Conservation (phyloP, 148 eudicot genomes). For the Spergularia marina region DNA sequence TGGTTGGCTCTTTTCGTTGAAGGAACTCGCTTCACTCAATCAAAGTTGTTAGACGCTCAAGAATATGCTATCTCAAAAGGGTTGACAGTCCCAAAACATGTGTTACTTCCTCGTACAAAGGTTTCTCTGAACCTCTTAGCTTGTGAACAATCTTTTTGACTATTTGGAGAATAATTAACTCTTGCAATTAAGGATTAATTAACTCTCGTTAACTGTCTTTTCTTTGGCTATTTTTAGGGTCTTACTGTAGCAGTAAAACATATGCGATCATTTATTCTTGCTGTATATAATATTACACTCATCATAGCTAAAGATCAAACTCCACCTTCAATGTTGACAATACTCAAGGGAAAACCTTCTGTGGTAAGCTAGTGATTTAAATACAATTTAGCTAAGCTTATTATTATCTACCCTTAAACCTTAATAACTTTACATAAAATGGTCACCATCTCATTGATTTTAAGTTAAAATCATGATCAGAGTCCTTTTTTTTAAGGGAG, state of each 20-base stretch:
- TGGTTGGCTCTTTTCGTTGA: constrained; percentile 67
- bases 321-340: constrained; percentile 50
- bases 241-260: constrained; percentile 51
- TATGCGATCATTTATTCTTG: constrained; percentile 61
- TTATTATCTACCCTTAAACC: not conserved
- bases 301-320: constrained; percentile 46
- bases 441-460: too few species aligned
- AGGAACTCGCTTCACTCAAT: constrained; percentile 66
- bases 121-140: constrained; percentile 18
- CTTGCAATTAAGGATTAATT: too few species aligned
- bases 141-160: too few species aligned
- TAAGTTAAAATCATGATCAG: too few species aligned
- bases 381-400: too few species aligned
- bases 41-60: constrained; percentile 64
- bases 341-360: constrained; percentile 49
- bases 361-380: constrained; percentile 40
- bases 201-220: not conserved
- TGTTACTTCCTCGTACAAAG: constrained; percentile 74
- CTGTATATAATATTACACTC: constrained; percentile 52
- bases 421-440: too few species aligned
- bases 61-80: constrained; percentile 55
- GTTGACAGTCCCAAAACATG: constrained; percentile 52
- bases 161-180: too few species aligned
- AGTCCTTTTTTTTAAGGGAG: too few species aligned
- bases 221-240: constrained; percentile 44